Percentiles rank a stretch among this genome's conserved stretches.
Evolutionary conservation across 306 rosid species (phyloP).

Genomic region (Malus asiatica): DNA sequence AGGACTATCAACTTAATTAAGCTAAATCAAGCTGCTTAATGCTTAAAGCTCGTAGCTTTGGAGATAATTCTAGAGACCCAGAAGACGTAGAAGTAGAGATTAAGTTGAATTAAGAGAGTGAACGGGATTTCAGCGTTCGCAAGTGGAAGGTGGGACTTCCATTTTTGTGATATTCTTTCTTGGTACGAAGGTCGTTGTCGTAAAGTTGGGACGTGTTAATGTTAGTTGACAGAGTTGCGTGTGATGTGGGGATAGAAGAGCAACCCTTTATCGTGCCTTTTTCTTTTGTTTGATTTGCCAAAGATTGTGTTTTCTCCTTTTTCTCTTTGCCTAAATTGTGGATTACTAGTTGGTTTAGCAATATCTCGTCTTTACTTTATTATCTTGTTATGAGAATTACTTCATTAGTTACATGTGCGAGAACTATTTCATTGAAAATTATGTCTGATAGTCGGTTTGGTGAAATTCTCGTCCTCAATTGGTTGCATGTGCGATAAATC

Average conservation of each 20-base stretch:
- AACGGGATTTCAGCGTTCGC: neutral
- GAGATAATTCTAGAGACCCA: neutral
- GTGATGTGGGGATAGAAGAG: conserved; percentile 33
- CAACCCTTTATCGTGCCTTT: neutral
- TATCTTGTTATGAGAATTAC: too few relatives aligned
- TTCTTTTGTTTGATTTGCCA: neutral
- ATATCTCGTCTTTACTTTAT: too few relatives aligned
- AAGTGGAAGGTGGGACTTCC: conserved; percentile 6
- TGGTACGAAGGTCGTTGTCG: conserved; percentile 13
- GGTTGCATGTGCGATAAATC: too few relatives aligned
- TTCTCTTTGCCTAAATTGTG: too few relatives aligned
- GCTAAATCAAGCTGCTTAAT: neutral
- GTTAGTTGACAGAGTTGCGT: conserved; percentile 49
- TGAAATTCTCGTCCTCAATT: too few relatives aligned
- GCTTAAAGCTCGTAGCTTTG: conserved; percentile 10
- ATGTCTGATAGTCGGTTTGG: too few relatives aligned
- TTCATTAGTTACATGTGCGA: too few relatives aligned
- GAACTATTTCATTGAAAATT: too few relatives aligned
- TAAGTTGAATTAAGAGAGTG: neutral
- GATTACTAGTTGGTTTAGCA: too few relatives aligned
- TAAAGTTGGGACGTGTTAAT: conserved; percentile 19
- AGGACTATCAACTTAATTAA: conserved; percentile 1
- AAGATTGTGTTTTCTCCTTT: too few relatives aligned
- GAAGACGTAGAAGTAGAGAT: neutral
- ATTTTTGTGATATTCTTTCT: neutral